Conservation (phyloP, 2,329 filamentous ascomycete species). For the Alternaria ventricosa region DNA sequence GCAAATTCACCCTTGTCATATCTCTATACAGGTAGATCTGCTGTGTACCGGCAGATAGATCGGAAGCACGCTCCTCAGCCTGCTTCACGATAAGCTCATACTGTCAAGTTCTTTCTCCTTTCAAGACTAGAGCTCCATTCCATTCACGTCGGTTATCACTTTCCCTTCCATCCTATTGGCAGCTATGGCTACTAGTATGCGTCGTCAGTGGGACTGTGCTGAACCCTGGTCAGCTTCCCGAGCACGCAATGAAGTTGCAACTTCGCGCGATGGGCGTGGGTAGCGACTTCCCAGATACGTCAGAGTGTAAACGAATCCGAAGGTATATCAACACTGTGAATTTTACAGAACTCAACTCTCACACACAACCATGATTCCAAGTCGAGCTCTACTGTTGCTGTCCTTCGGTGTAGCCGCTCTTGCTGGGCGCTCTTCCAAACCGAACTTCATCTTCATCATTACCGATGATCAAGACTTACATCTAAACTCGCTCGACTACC, state of each 20-base stretch:
- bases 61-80: not conserved
- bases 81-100: not conserved
- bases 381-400: not conserved
- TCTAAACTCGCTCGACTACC: conserved; percentile 67
- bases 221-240: not conserved
- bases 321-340: not conserved
- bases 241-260: not conserved
- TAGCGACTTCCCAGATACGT: not conserved
- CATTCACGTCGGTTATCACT: not conserved
- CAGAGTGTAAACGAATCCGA: not conserved
- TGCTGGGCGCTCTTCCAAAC: conserved; percentile 10
- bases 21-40: not conserved
- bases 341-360: not conserved
- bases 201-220: not conserved
- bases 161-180: not conserved
- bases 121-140: not conserved
- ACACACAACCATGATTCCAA: not conserved
- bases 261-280: not conserved
- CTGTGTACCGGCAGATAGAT: not conserved
- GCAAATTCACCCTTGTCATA: not conserved
- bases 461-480: conserved; percentile 72
- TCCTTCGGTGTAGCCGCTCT: conserved; percentile 4
- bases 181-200: not conserved
- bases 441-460: conserved; percentile 70
- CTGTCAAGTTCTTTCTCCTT: not conserved